A percentile compares a stretch with the other conserved stretches of the same genome.
Conservation (phyloP, 768 basidiomycete genomes). For the Calocera viscosa region DNA sequence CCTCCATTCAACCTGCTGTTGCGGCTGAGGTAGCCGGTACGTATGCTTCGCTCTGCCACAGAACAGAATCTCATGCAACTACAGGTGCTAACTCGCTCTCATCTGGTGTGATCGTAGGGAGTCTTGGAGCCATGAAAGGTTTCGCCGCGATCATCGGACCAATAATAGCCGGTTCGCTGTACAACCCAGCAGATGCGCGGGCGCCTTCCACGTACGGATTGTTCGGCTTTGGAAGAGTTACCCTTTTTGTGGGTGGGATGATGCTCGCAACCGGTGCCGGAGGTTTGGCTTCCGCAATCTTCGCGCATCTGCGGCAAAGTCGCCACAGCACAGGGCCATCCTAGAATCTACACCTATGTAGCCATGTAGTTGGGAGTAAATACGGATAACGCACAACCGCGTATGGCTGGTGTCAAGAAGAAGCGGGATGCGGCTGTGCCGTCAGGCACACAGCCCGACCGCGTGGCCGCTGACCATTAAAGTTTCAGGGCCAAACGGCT, state of each 20-base stretch:
- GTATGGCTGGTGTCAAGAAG: too few species aligned
- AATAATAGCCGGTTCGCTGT: background rate
- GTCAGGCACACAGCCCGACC: too few species aligned
- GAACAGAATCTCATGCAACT: background rate
- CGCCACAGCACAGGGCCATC: too few species aligned
- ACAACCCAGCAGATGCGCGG: background rate
- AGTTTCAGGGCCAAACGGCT: too few species aligned
- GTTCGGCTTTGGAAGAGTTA: background rate
- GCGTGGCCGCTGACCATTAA: too few species aligned
- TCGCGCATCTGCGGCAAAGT: background rate
- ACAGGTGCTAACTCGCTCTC: background rate
- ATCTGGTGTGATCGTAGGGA: background rate
- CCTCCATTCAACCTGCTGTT: background rate
- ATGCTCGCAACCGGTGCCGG: background rate
- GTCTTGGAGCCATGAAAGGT: constrained; percentile 2
- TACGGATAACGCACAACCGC: too few species aligned
- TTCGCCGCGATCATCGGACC: constrained; percentile 7
- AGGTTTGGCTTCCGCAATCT: background rate
- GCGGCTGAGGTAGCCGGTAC: background rate
- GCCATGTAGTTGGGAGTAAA: too few species aligned
- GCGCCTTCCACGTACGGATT: background rate
- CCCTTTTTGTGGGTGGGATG: constrained; percentile 5
- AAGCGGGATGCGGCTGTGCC: too few species aligned
- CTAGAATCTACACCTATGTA: too few species aligned
- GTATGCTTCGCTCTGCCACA: background rate